phyloP scores from a whole-genome alignment of 495 filamentous ascomycete genomes.

The Margaritispora aquatica region DNA sequence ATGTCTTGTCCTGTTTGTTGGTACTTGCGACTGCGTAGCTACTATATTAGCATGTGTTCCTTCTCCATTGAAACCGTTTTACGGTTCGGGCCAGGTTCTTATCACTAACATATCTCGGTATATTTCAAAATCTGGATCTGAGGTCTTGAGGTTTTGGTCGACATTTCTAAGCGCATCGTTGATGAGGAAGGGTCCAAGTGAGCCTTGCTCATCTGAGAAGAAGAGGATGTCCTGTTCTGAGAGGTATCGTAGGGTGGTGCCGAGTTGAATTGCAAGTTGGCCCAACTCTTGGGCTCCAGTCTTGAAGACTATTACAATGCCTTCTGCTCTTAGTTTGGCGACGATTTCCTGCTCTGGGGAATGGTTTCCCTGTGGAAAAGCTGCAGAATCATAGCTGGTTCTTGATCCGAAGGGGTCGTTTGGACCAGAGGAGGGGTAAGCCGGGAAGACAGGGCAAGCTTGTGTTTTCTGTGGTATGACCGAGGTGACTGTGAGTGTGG shows the following conservation, averaged over 20 bases:
- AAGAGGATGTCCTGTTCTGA: constrained; percentile 41
- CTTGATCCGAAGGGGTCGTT: neutral
- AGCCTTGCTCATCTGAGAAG: constrained; percentile 51
- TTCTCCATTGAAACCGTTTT: too few species aligned
- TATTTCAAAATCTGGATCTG: constrained; percentile 46
- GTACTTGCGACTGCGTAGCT: neutral
- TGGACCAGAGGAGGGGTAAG: neutral
- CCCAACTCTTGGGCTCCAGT: constrained; percentile 49
- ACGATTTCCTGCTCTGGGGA: constrained; percentile 8
- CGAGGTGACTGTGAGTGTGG: neutral
- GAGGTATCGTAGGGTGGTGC: constrained; percentile 36
- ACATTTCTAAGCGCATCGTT: constrained; percentile 47
- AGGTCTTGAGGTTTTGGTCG: constrained; percentile 24
- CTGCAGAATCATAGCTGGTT: neutral
- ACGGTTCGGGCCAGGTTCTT: neutral
- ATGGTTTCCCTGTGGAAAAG: neutral
- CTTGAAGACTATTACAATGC: constrained; percentile 43
- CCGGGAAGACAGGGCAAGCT: neutral
- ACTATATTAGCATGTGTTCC: too few species aligned
- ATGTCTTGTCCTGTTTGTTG: constrained; percentile 8
- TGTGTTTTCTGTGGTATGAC: neutral
- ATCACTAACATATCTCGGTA: constrained; percentile 30
- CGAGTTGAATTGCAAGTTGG: constrained; percentile 48
- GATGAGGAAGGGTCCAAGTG: constrained; percentile 40
- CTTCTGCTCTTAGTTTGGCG: neutral